phyloP scores from a whole-genome alignment of 352 stramenopile genomes.

The Pythium dissotocum region DNA sequence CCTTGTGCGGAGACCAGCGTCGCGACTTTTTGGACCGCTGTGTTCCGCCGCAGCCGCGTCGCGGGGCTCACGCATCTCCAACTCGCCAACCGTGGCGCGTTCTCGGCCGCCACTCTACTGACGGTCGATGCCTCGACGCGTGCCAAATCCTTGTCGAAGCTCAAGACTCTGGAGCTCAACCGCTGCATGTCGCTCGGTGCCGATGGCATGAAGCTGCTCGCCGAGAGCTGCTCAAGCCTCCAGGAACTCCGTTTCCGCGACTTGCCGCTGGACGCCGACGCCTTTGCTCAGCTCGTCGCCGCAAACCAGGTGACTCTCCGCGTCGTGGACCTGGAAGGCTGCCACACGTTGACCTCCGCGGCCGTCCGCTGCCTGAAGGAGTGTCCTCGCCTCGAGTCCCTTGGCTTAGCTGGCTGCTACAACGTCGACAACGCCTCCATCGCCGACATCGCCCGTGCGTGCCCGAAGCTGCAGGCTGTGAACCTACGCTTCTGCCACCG shows the following conservation, averaged over 20 bases:
- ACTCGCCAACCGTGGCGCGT: conserved; percentile 50
- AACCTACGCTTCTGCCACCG: conserved; percentile 87
- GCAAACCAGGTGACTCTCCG: conserved; percentile 52
- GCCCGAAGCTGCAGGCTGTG: conserved; percentile 44
- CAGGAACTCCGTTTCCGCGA: conserved; percentile 67
- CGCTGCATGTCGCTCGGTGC: conserved; percentile 44
- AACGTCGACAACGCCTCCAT: conserved; percentile 76
- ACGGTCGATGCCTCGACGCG: conserved; percentile 22
- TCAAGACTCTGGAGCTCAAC: conserved; percentile 66
- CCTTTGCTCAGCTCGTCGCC: conserved; percentile 48
- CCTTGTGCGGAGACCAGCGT: conserved; percentile 31
- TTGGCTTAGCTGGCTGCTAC: conserved; percentile 78
- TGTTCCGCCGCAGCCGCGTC: conserved; percentile 42
- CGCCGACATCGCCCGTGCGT: conserved; percentile 52
- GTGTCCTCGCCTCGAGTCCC: conserved; percentile 49
- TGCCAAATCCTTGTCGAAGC: conserved; percentile 33
- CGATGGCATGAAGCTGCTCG: conserved; percentile 39
- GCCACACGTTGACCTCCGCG: conserved; percentile 61
- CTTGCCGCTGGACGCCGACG: conserved; percentile 60
- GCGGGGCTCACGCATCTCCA: conserved; percentile 46
- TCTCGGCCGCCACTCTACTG: conserved; percentile 44
- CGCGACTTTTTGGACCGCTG: conserved; percentile 50
- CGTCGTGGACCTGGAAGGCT: conserved; percentile 73
- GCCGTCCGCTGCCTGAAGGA: conserved; percentile 48
- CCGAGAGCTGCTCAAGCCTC: conserved; percentile 46